phyloP scores from a whole-genome alignment of 1,284 basidiomycete species.

The Microbotryomycetes sp. region DNA sequence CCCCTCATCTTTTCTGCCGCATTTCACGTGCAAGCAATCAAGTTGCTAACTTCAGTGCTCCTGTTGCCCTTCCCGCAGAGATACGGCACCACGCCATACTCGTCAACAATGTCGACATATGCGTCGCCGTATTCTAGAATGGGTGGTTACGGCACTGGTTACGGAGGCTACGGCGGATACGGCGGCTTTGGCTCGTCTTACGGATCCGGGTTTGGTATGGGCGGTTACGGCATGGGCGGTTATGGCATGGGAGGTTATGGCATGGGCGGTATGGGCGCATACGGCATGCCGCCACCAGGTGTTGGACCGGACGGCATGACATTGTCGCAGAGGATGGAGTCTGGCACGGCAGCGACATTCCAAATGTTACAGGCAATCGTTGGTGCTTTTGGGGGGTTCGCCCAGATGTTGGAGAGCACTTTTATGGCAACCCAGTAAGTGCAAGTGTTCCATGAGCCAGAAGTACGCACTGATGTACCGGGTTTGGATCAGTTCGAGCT shows the following conservation, averaged over 20 bases:
- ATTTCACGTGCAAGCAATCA: too few relatives aligned
- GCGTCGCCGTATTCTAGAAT: constrained; percentile 5
- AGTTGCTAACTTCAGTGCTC: too few relatives aligned
- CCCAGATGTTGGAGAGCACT: constrained; percentile 95
- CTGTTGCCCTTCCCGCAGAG: too few relatives aligned
- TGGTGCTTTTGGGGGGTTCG: constrained; percentile 88
- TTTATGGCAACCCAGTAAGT: constrained; percentile 87
- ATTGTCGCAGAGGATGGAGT: constrained; percentile 49
- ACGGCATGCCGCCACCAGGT: constrained; percentile 2
- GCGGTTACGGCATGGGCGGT: constrained; percentile 43
- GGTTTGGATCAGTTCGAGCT: constrained; percentile 64
- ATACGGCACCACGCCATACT: constrained; percentile 10
- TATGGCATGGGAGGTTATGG: constrained; percentile 35
- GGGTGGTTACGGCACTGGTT: constrained; percentile 10
- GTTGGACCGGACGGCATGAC: constrained; percentile 64
- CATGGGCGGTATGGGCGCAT: constrained; percentile 8
- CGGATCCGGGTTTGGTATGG: not conserved
- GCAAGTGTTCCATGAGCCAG: too few relatives aligned
- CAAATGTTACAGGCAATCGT: constrained; percentile 89
- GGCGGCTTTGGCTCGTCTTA: not conserved
- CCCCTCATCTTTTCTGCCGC: too few relatives aligned
- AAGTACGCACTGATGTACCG: too few relatives aligned
- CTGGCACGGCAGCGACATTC: constrained; percentile 48
- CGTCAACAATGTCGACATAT: constrained; percentile 2
- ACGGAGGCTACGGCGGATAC: constrained; percentile 7